Evolutionary conservation across 345 rosid genomes (phyloP).

Genomic region (Toxicodendron radicans): DNA sequence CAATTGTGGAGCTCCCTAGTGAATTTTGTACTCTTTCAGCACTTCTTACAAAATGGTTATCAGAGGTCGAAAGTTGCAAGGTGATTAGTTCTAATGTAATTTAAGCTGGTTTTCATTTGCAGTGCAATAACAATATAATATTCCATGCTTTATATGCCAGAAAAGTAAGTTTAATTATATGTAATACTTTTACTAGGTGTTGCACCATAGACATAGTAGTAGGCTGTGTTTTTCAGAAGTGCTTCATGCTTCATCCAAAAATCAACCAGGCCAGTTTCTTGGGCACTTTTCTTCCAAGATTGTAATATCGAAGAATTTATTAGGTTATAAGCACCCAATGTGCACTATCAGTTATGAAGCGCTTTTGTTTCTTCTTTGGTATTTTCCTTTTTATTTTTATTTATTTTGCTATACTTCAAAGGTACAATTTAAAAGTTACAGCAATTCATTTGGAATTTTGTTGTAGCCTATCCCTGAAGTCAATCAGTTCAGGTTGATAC

Average conservation of each 20-base stretch:
- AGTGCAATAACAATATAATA: background rate
- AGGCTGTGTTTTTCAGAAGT: background rate
- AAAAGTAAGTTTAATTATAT: background rate
- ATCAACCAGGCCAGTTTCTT: background rate
- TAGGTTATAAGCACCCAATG: constrained; percentile 8
- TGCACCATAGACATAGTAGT: background rate
- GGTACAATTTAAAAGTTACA: background rate
- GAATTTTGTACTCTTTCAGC: constrained; percentile 64
- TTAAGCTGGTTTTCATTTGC: constrained; percentile 13
- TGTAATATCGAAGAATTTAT: background rate
- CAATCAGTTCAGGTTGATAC: background rate
- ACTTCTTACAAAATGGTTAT: constrained; percentile 74
- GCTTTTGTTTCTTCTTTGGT: constrained; percentile 1
- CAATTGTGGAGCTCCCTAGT: constrained; percentile 50
- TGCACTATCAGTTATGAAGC: background rate
- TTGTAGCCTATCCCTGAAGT: constrained; percentile 6
- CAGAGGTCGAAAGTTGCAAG: constrained; percentile 75
- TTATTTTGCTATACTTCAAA: background rate
- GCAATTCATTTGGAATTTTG: background rate
- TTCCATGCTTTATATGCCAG: background rate
- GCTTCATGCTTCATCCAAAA: background rate
- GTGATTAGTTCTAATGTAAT: constrained; percentile 37
- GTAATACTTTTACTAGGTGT: background rate
- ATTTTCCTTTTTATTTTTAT: too few species aligned
- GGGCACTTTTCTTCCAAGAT: background rate